Base-by-base conservation (phyloP, 345 rosid genomes). In the Sonneratia alba region DNA sequence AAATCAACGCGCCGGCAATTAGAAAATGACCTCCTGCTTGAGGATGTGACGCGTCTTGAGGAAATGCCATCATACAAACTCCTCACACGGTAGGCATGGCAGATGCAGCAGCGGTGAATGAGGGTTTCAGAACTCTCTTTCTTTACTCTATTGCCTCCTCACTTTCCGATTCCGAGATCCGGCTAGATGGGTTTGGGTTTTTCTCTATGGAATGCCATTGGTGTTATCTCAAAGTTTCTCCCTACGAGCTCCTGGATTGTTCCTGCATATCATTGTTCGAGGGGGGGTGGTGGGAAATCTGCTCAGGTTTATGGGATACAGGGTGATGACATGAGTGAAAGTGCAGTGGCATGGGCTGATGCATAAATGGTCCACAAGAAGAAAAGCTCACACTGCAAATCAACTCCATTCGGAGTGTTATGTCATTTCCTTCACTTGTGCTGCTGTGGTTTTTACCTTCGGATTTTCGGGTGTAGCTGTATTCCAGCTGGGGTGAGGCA, bases 21-120 rank as follows among this genome's bases (percentile, higher is more conserved):
- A 51, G 99, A 95, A 79, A 89, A 92, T 80, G 99, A 95, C 82
- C 92, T 95, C 24, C 83, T 89, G 79, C 68, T 84, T 38, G 91
- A 90, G 73, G 92, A 92, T 68, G n/a, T 87, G 40, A 83, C 81
- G 61, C 80, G 90, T 37, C 80, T 90, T 36, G 97, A 95, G 80
- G 99, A 95, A 24, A 73, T 95, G 77, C 98, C 99, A 9, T 90
- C 97, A 0, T 86, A 84, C 78, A 42, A 79, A 71, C 97, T 91
- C 78, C 92, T 94, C 72, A 73, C 75, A 40, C 76, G 77, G 75
- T 86, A 79, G 73, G 47, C 15, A 24, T 69, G 47, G 74, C 47
- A 75, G 24, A 70, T 32, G 43, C 68, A 73, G 68, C 71, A 73
- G 71, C 71, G 65, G 73, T 63, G 21, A 15, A 62, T 70, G 78